Evolutionary conservation across 208 protist genomes (phyloP).

Genomic region (Leptomonas seymouri): DNA sequence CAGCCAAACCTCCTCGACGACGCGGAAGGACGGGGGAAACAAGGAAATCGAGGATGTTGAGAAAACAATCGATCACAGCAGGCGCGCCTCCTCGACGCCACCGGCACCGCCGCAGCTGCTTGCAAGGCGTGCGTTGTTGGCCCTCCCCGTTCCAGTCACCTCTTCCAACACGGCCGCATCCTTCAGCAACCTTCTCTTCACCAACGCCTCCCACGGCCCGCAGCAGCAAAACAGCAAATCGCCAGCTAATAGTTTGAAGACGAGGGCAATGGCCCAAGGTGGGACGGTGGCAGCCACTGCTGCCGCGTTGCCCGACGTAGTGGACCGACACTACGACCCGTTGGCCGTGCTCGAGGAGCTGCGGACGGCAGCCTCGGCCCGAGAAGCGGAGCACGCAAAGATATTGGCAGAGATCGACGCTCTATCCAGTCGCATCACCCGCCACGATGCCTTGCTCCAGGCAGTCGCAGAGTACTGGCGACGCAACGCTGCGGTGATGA

Average conservation of each 20-base stretch:
- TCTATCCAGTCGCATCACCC: slow-evolving; percentile 12
- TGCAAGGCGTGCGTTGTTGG: not conserved
- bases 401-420: slow-evolving; percentile 24
- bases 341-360: slow-evolving; percentile 43
- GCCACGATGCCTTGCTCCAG: slow-evolving; percentile 34
- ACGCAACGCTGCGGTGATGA: slow-evolving; percentile 45
- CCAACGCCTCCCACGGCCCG: not conserved
- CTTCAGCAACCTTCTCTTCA: slow-evolving; percentile 10
- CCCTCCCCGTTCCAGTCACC: slow-evolving; percentile 7
- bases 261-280: not conserved
- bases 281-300: too few relatives aligned
- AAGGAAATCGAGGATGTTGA: too few relatives aligned
- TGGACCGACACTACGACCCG: slow-evolving; percentile 12
- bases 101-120: not conserved
- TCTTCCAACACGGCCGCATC: not conserved
- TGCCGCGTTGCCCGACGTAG: not conserved
- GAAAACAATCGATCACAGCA: too few relatives aligned
- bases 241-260: not conserved
- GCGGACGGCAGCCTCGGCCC: slow-evolving; percentile 22
- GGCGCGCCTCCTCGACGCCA: not conserved
- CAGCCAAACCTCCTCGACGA: not conserved
- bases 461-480: slow-evolving; percentile 64
- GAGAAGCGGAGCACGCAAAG: slow-evolving; percentile 15
- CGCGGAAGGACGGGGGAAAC: not conserved
- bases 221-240: not conserved